phyloP scores from a whole-genome alignment of 352 stramenopile species.

The Globisporangium cylindrosporum region DNA sequence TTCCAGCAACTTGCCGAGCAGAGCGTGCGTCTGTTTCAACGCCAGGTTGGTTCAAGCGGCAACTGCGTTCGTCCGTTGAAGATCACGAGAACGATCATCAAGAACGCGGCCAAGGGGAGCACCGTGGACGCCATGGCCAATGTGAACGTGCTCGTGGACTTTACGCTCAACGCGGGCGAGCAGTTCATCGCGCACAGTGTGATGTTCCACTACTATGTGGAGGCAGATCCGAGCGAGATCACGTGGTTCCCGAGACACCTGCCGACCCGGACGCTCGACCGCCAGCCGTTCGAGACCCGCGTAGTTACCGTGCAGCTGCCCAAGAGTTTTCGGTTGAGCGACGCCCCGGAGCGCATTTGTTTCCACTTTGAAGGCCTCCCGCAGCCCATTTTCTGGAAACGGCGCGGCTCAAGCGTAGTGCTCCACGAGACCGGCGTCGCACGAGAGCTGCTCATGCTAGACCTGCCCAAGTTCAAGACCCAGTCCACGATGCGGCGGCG shows the following conservation, averaged over 20 bases:
- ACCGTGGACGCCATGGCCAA: constrained; percentile 4
- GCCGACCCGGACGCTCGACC: constrained; percentile 41
- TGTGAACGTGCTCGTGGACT: constrained; percentile 64
- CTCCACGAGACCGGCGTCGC: constrained; percentile 46
- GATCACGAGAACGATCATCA: constrained; percentile 24
- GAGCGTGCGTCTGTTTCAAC: constrained; percentile 32
- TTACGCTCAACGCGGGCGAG: constrained; percentile 70
- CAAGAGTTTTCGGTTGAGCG: constrained; percentile 43
- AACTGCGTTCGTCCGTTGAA: constrained; percentile 20
- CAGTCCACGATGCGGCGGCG: constrained; percentile 42
- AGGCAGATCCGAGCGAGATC: constrained; percentile 38
- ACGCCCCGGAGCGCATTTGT: constrained; percentile 47
- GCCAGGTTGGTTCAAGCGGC: constrained; percentile 8
- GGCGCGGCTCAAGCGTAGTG: constrained; percentile 42
- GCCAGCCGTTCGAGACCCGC: constrained; percentile 38
- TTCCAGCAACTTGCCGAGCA: constrained; percentile 61
- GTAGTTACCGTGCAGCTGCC: constrained; percentile 48
- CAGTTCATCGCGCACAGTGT: constrained; percentile 77
- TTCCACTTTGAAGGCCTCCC: constrained; percentile 53
- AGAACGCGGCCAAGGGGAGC: constrained; percentile 12
- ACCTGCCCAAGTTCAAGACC: constrained; percentile 34
- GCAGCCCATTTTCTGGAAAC: constrained; percentile 41
- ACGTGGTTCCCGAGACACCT: constrained; percentile 60
- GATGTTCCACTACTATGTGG: constrained; percentile 61
- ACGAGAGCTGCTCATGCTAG: constrained; percentile 38